Evolutionary conservation across 768 basidiomycete genomes (phyloP), one percentile per base, ranked within the genome.

Genomic region (Saitozyma podzolica): DNA sequence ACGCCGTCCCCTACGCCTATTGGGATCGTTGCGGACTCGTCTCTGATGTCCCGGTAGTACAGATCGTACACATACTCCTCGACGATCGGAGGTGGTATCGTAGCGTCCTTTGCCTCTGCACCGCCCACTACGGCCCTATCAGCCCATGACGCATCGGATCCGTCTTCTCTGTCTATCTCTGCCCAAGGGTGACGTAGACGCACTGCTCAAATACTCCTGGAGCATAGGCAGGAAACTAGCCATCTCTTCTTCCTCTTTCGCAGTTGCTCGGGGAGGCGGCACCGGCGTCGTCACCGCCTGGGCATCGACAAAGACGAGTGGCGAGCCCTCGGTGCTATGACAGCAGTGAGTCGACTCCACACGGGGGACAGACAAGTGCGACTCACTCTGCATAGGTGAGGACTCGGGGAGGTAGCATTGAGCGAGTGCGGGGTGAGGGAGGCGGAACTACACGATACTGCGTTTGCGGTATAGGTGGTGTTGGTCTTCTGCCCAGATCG

Each of bases 161-260:
- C 29, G 29, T 29, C 29, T 29, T 29, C 29, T 29, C 29, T 29
- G 29, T 29, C 19, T 40, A 20, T 7, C 39, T 8, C 40, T 6
- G 40, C 6, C 29, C 41, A 58, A 10, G 48, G 42, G 10, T 14
- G 11, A 58, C 8, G 9, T 11, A 17, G 41, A 69, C 77, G 57
- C 51, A 78, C 79, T 50, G 17, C 63, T 63, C 13, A 80, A 64
- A 54, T 78, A 75, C 56, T 78, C 76, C 50, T 76, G 57, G 39
- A 80, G 61, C 78, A 80, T 80, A 1, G 78, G 75, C 50, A 79
- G 58, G 64, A 79, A 80, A 20, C 70, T 73, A 29, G 67, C 78
- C 70, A 79, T 73, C 54, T 80, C 75, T 43, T 70, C 70, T 39
- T 77, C 70, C 37, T 66, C 73, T 52, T 56, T 58, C 56, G 19